A percentile compares a stretch with the other conserved stretches of the same genome.
phyloP scores from a whole-genome alignment of 2,329 filamentous ascomycete genomes.

The Aspergillus arachidicola region DNA sequence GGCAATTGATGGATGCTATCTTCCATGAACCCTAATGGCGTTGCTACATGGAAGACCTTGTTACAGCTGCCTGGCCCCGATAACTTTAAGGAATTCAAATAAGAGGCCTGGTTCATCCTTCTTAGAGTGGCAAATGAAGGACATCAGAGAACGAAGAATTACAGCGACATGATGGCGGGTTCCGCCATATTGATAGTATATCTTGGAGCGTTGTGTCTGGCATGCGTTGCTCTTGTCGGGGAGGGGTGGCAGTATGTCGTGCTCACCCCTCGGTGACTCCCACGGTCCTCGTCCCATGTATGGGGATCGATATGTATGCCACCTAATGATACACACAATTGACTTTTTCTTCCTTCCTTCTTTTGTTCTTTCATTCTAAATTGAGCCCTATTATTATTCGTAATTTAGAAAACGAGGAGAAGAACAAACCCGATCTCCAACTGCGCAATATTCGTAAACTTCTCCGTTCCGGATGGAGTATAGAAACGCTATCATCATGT shows the following conservation, averaged over 20 bases:
- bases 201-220: background rate
- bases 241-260: background rate
- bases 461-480: background rate
- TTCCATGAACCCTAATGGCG: background rate
- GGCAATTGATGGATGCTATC: background rate
- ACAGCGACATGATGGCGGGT: background rate
- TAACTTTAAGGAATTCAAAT: background rate
- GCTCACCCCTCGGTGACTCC: slow-evolving; percentile 3
- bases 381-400: background rate
- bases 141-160: background rate
- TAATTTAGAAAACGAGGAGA: background rate
- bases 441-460: background rate
- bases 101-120: background rate
- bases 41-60: background rate
- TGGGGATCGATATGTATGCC: background rate
- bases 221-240: background rate
- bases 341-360: background rate
- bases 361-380: background rate
- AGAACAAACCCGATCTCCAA: background rate
- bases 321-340: background rate
- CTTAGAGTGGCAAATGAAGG: background rate
- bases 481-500: background rate
- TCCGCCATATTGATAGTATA: background rate
- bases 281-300: slow-evolving; percentile 5
- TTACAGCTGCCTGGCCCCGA: background rate